Base-by-base conservation (phyloP, 345 rosid species). In the Gossypium arboreum region DNA sequence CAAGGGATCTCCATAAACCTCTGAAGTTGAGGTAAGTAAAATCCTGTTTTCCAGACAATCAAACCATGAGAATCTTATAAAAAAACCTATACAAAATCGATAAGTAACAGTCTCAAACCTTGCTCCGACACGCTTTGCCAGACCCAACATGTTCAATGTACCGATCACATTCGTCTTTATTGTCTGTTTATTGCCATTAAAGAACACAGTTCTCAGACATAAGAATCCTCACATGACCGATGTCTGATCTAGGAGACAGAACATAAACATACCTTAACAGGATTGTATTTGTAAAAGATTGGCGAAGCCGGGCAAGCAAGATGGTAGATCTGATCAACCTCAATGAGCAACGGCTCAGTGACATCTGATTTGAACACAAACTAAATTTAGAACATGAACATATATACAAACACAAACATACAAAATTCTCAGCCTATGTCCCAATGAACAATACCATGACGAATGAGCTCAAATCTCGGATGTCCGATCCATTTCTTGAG, bases 261-360 rank as follows among this genome's bases (percentile, higher is more conserved):
- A 45, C 64, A 9, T n/a, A 70, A 41, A 60, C 79, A n/a, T 56
- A 87, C 98, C 98, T 94, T 94, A 7, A 94, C 97, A 9, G 98
- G 98, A 80, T 94, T 94, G 86, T 92, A 89, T 75, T 94, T 92
- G 88, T 94, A 94, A 88, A 94, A 94, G 77, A 94, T 94, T 48
- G 97, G 97, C 71, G 98, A 94, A 43, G 98, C 98, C 74, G 97
- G 98, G 82, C 97, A 92, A 67, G 98, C 97, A 74, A 94, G 97
- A 75, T 94, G 98, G 78, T 94, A 94, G 56, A 94, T 92, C 76
- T 82, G 88, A 83, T 94, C 98, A 77, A 92, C 95, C 85, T 94
- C 98, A 39, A 94, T 68, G 59, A 94, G 83, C 86, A 94, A 78
- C 12, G 98, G 84, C 84, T 94, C 97, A 8, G 98, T 94, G 45